Base-by-base conservation (phyloP, 352 stramenopile species). In the Globisporangium barbulae region DNA sequence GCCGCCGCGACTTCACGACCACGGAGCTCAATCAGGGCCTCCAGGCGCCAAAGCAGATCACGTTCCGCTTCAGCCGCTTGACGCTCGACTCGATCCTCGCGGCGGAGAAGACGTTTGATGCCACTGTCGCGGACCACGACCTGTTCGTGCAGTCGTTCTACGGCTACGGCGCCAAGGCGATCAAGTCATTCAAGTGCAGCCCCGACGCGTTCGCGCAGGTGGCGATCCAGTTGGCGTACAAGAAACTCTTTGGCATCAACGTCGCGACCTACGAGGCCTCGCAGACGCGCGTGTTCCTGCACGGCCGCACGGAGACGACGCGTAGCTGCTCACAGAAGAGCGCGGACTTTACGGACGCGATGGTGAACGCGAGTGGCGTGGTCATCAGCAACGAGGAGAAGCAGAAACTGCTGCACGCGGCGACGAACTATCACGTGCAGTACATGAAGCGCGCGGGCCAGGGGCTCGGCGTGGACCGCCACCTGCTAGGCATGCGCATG, bases 201-300 rank as follows among this genome's bases (percentile, higher is more conserved):
- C 96, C 97, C 6, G 97, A 99, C 77, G 94, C 92, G 10, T 98
- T 97, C 68, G 90, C 97, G 57, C 97, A 99, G 79, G 76, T 98
- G 31, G 93, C 93, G 39, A 98, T 99, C 63, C 97, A 99, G 67
- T 70, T 99, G 30, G 97, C 94, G 69, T 89, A 88, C 73, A 79
- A 83, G 52, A 90, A 90, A 71, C 75, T 91, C 19, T 87, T 87
- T 63, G 70, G 75, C 25, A 77, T 71, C 44, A 81, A 84, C 53
- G 81, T 62, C 1, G 79, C 81, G 13, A 99, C 96, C 3, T 99
- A 99, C 69, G 97, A 99, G 70, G 92, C 96, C 15, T 96, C 89
- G 21, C 93, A 98, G 76, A 97, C 96, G 37, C 85, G 95, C 17
- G 68, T 89, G 19, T 99, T 98, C 78, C 76, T 98, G 31, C 95